Evolutionary conservation across 441 rosid genomes (phyloP), one percentile per base, ranked within the genome.

Genomic region (Populus tomentosa): DNA sequence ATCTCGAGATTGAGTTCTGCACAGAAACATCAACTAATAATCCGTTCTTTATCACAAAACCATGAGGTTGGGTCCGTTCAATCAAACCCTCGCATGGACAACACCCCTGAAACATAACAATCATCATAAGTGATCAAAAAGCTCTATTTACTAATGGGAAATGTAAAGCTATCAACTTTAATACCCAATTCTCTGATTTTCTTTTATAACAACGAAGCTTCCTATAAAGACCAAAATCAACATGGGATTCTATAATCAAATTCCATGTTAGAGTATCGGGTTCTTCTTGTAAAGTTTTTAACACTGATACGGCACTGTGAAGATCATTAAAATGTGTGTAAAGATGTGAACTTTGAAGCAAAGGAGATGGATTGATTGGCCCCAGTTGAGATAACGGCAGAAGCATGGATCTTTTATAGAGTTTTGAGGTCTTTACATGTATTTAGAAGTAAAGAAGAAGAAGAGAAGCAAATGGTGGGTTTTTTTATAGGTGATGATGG

Each of bases 361-460:
- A 56, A 56, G 80, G 77, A 78, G 50, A 16, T 18, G 23, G 78
- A 63, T 13, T 67, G 30, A 56, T 26, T 8, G 23, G n/a, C 63
- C 66, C 69, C 72, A 35, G 42, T 42, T 23, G 74, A 67, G 56
- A 80, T 13, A 7, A 77, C 11, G 11, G 77, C 28, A 62, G 64
- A 71, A 33, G 77, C 83, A 64, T 77, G 79, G 72, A 83, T 71
- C 75, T 84, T 84, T 53, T 84, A 86, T 46, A 80, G 84, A 76
- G 77, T 79, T 50, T 82, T 69, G 73, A 56, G 86, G 75, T 69
- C 83, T 82, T 72, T 81, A 76, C 90, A 86, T 85, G 80, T 78
- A 76, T 32, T 13, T n/a, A 46, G 67, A 65, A 71, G 69, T 66
- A 69, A 66, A 14, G 16, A 33, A 13, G 66, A 67, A 40, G 56